Conservation (phyloP, 768 basidiomycete genomes). For the Termitomyces sp. region DNA sequence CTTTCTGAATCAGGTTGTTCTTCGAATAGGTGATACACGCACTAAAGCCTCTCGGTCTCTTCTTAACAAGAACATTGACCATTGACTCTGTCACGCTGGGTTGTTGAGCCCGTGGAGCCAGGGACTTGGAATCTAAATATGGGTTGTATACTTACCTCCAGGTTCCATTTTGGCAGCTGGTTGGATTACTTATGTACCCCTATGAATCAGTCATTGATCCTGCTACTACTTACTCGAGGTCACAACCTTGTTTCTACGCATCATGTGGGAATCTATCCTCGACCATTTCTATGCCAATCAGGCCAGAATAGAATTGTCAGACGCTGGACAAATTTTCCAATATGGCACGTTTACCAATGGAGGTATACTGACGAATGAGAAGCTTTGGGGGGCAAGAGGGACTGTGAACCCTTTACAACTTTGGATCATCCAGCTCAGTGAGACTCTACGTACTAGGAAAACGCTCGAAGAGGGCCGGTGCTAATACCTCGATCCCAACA, state of each 20-base stretch:
- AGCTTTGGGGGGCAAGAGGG: slow-evolving; percentile 31
- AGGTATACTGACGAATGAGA: background rate
- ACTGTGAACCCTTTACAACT: slow-evolving; percentile 63
- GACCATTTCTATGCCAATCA: background rate
- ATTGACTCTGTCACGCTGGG: too few species aligned
- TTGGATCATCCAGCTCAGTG: slow-evolving; percentile 82
- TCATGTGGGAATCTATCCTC: background rate
- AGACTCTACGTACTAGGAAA: slow-evolving; percentile 17
- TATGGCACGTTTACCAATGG: background rate
- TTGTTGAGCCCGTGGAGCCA: too few species aligned
- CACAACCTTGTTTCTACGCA: background rate
- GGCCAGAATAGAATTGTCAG: background rate
- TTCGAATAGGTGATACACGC: too few species aligned
- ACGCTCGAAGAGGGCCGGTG: background rate
- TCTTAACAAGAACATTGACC: too few species aligned
- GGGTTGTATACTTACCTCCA: background rate
- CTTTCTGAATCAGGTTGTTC: too few species aligned
- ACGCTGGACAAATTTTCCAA: background rate
- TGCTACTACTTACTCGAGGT: background rate
- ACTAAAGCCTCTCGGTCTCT: too few species aligned
- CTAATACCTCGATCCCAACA: slow-evolving; percentile 18
- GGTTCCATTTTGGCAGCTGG: background rate
- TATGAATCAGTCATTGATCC: background rate
- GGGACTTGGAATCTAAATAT: background rate
- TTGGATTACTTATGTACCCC: background rate